Evolutionary conservation across 23 red algal species (phyloP).

Genomic region (Chondrus crispus): DNA sequence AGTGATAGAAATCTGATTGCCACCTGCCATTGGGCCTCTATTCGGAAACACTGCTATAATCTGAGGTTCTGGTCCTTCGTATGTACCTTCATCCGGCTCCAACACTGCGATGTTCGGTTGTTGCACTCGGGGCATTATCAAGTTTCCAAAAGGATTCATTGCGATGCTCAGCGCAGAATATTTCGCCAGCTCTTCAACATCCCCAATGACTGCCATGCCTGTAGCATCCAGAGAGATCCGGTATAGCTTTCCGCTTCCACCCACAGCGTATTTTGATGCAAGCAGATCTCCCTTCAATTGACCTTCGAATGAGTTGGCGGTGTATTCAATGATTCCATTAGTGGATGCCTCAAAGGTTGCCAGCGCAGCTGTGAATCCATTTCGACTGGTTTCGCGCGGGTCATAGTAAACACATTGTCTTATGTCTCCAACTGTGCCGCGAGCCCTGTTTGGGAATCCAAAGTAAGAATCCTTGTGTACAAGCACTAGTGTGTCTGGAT

Average conservation of each 20-base stretch:
- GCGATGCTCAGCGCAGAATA: slow-evolving; percentile 38
- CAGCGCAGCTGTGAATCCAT: slow-evolving; percentile 47
- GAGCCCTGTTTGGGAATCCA: slow-evolving; percentile 53
- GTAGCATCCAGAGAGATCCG: slow-evolving; percentile 40
- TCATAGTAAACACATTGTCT: slow-evolving; percentile 49
- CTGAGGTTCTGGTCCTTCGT: neutral
- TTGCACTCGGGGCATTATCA: slow-evolving; percentile 49
- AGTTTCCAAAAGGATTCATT: slow-evolving; percentile 33
- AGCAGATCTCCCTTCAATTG: slow-evolving; percentile 56
- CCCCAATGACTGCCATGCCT: neutral
- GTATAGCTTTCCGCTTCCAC: slow-evolving; percentile 47
- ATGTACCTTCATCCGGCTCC: slow-evolving; percentile 11
- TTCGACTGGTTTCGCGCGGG: neutral
- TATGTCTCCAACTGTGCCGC: slow-evolving; percentile 22
- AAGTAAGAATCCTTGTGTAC: slow-evolving; percentile 51
- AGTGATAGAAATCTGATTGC: slow-evolving; percentile 38
- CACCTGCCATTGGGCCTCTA: slow-evolving; percentile 38
- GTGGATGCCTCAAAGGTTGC: slow-evolving; percentile 62
- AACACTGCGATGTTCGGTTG: slow-evolving; percentile 46
- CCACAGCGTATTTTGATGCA: slow-evolving; percentile 48
- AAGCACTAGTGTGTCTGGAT: slow-evolving; percentile 39
- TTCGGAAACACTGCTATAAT: slow-evolving; percentile 48
- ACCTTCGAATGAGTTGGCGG: slow-evolving; percentile 52
- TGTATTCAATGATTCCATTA: slow-evolving; percentile 64
- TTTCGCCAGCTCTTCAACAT: slow-evolving; percentile 14